phyloP scores from a whole-genome alignment of 2,329 filamentous ascomycete species.

The Apiospora malaysiana region DNA sequence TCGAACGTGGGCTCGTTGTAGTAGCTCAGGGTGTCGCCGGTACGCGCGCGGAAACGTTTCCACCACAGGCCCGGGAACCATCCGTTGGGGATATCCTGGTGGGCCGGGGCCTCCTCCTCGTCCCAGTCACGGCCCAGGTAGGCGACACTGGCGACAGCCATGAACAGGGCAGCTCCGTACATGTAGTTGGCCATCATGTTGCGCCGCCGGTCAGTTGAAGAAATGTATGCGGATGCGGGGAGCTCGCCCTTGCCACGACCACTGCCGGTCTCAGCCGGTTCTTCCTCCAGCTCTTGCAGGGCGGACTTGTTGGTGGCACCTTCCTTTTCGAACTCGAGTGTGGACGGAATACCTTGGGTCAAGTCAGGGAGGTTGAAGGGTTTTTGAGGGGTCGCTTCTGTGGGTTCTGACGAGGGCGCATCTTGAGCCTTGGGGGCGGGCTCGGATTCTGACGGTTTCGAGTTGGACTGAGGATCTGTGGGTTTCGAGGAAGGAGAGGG shows the following conservation, averaged over 20 bases:
- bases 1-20: constrained; percentile 96
- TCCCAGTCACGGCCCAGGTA: constrained; percentile 93
- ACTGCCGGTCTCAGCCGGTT: constrained; percentile 51
- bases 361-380: constrained; percentile 75
- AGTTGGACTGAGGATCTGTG: constrained; percentile 5
- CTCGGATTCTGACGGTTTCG: neutral
- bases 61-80: constrained; percentile 81
- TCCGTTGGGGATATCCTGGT: constrained; percentile 78
- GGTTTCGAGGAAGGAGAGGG: constrained; percentile 24
- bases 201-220: constrained; percentile 84
- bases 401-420: constrained; percentile 24
- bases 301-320: constrained; percentile 47
- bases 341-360: constrained; percentile 93
- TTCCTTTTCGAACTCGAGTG: constrained; percentile 77
- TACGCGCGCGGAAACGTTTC: constrained; percentile 76
- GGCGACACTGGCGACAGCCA: constrained; percentile 62
- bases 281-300: constrained; percentile 45
- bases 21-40: constrained; percentile 80
- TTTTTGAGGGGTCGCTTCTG: constrained; percentile 50
- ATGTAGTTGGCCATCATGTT: constrained; percentile 77
- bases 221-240: constrained; percentile 83
- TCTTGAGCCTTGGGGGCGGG: constrained; percentile 11
- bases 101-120: constrained; percentile 71
- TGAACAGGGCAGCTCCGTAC: constrained; percentile 65
- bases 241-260: constrained; percentile 67